These are phyloP conservation scores for Trametes meyenii DNA, from an alignment of 768 basidiomycete species.

Conservation along the genomic window DNA sequence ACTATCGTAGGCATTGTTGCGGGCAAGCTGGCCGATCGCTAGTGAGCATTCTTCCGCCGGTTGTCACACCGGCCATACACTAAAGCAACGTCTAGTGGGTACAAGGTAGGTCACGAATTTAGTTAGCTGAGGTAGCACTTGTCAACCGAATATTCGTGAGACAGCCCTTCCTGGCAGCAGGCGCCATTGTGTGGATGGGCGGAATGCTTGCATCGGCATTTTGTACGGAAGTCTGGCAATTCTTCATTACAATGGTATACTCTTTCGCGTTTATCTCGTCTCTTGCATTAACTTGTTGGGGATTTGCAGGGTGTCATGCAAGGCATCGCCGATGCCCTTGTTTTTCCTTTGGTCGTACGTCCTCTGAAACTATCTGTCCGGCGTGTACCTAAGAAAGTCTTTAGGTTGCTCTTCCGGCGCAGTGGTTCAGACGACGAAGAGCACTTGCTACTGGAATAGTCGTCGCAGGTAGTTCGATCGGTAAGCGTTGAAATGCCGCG, in stretches of 20 bases:
- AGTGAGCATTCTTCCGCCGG: slow-evolving; percentile 26
- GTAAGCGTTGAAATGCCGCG: not conserved
- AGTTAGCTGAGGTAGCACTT: not conserved
- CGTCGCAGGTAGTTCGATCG: slow-evolving; percentile 25
- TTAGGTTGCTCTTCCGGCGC: slow-evolving; percentile 26
- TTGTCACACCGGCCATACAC: not conserved
- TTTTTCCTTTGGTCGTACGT: slow-evolving; percentile 25
- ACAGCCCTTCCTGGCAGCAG: slow-evolving; percentile 36
- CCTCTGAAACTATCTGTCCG: not conserved
- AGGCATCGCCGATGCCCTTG: slow-evolving; percentile 28
- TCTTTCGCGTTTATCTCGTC: not conserved
- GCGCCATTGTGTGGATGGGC: slow-evolving; percentile 31
- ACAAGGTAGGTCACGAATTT: slow-evolving; percentile 15
- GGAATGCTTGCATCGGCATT: slow-evolving; percentile 37
- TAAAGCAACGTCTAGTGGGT: slow-evolving; percentile 17
- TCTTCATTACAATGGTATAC: slow-evolving; percentile 37
- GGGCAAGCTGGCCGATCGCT: slow-evolving; percentile 38
- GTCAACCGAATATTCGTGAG: not conserved
- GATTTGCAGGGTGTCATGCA: slow-evolving; percentile 34
- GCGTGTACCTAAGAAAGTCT: not conserved
- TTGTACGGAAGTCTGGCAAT: slow-evolving; percentile 35
- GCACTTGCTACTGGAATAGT: slow-evolving; percentile 25
- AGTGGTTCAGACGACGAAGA: slow-evolving; percentile 25
- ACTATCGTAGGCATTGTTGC: slow-evolving; percentile 31
- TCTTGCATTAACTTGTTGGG: slow-evolving; percentile 5